phyloP scores from a whole-genome alignment of 441 rosid genomes.

The Pelargonium myrrhifolium region DNA sequence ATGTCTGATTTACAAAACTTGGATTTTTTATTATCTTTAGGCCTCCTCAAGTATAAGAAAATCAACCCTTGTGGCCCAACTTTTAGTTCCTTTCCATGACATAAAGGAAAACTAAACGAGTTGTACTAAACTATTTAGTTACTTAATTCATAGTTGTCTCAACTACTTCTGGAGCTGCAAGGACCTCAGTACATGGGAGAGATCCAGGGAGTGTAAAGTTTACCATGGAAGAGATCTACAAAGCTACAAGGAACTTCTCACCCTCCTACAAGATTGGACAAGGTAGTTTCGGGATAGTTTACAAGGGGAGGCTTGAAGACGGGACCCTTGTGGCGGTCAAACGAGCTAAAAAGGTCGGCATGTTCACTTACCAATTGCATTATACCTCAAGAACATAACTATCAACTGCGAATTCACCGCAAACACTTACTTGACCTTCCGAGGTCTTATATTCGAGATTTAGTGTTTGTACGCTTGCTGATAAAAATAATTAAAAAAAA shows the following conservation, averaged over 20 bases:
- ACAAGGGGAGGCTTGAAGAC: slow-evolving; percentile 68
- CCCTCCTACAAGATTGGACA: slow-evolving; percentile 81
- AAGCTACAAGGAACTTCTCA: slow-evolving; percentile 69
- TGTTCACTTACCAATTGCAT: background rate
- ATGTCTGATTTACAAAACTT: background rate
- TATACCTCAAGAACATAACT: background rate
- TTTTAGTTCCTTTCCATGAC: background rate
- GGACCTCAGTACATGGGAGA: slow-evolving; percentile 26
- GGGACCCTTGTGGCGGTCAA: slow-evolving; percentile 72
- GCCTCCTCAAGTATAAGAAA: too few relatives aligned
- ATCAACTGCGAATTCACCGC: too few relatives aligned
- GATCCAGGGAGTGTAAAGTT: slow-evolving; percentile 43
- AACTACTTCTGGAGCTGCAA: slow-evolving; percentile 25
- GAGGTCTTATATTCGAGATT: too few relatives aligned
- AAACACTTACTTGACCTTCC: too few relatives aligned
- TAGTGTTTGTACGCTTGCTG: too few relatives aligned
- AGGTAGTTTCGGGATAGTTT: slow-evolving; percentile 89
- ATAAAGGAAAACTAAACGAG: background rate
- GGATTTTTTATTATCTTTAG: background rate
- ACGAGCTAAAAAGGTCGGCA: slow-evolving; percentile 75
- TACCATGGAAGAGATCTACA: slow-evolving; percentile 54
- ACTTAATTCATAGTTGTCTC: slow-evolving; percentile 22
- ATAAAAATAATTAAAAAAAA: too few relatives aligned
- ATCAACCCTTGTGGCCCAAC: too few relatives aligned
- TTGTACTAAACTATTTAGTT: background rate